A percentile compares a stretch with the other conserved stretches of the same genome.
Conservation (phyloP, 257 asterid species). For the Primulina huaijiensis region DNA sequence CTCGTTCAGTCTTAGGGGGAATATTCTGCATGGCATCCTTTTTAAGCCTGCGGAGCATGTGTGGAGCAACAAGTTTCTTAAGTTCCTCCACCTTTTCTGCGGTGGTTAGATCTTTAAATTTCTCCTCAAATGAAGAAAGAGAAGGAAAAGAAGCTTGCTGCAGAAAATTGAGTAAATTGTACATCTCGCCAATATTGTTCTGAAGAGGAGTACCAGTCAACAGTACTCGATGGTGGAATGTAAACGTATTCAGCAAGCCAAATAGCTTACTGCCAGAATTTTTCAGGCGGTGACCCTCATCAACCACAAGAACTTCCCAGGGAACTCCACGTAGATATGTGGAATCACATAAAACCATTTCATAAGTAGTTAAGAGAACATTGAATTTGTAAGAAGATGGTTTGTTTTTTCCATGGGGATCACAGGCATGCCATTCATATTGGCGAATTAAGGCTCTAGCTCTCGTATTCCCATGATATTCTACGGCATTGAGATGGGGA, state of each 20-base stretch:
- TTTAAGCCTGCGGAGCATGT: conserved; percentile 94
- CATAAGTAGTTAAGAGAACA: conserved; percentile 91
- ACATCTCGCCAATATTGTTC: conserved; percentile 98
- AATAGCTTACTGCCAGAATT: conserved; percentile 86
- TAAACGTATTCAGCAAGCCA: conserved; percentile 77
- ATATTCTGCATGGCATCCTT: conserved; percentile 97
- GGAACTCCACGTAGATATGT: conserved; percentile 81
- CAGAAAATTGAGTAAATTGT: conserved; percentile 83
- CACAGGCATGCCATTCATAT: conserved; percentile 84
- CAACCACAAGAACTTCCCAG: conserved; percentile 99
- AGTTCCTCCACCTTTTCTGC: conserved; percentile 93
- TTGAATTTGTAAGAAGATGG: conserved; percentile 70
- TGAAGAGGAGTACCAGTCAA: conserved; percentile 98
- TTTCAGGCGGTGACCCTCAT: conserved; percentile 98
- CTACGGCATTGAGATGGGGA: conserved; percentile 89
- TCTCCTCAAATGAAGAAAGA: conserved; percentile 83
- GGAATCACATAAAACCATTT: conserved; percentile 92
- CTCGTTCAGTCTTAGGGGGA: conserved; percentile 95
- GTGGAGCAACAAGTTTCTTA: conserved; percentile 98
- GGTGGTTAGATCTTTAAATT: conserved; percentile 84
- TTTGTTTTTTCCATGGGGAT: conserved; percentile 46
- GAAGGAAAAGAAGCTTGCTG: conserved; percentile 95
- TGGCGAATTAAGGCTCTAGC: conserved; percentile 84
- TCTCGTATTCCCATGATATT: conserved; percentile 85
- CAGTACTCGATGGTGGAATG: conserved; percentile 88